phyloP scores from a whole-genome alignment of 1,284 basidiomycete genomes.

The Marasmius oreades region DNA sequence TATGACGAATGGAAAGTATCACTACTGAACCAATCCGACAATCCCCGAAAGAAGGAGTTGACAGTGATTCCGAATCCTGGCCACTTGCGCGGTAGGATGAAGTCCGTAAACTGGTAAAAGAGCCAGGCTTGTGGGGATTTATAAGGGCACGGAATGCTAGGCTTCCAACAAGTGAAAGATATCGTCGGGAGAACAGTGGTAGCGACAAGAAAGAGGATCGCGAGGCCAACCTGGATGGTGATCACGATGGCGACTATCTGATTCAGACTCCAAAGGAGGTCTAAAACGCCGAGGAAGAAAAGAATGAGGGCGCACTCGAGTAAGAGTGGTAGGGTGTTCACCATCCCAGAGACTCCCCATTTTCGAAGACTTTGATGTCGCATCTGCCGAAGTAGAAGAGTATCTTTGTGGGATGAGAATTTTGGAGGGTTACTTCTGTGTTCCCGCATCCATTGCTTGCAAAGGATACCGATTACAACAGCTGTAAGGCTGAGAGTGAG shows the following conservation, averaged over 20 bases:
- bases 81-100: not conserved
- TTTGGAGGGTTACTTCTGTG: not conserved
- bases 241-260: not conserved
- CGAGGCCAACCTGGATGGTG: not conserved
- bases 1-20: not conserved
- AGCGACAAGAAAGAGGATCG: not conserved
- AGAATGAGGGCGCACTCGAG: not conserved
- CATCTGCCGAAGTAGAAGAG: not conserved
- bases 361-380: not conserved
- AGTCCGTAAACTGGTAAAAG: not conserved
- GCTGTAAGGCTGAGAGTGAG: conserved; percentile 1
- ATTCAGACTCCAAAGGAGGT: not conserved
- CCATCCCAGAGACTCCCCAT: conserved; percentile 1
- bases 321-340: not conserved
- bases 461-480: conserved; percentile 1
- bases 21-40: not conserved
- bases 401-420: not conserved
- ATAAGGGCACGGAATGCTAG: not conserved
- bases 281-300: conserved; percentile 1
- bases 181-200: not conserved
- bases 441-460: conserved; percentile 3
- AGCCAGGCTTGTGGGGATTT: conserved; percentile 1
- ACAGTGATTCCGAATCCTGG: not conserved
- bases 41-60: not conserved
- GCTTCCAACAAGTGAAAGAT: not conserved